phyloP scores from a whole-genome alignment of 2,329 filamentous ascomycete genomes.

The Hysterium pulicare region DNA sequence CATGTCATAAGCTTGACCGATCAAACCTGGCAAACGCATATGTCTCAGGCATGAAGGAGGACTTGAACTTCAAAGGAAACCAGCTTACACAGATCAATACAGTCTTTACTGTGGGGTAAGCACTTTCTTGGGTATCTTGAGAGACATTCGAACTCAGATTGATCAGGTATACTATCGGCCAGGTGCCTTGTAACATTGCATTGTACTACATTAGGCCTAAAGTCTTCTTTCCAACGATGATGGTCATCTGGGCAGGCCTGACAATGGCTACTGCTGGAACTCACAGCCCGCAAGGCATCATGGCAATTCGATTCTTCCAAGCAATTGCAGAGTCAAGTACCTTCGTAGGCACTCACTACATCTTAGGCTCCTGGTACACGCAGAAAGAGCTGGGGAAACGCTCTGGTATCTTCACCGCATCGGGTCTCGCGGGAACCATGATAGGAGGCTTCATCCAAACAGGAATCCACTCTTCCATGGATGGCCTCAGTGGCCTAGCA shows the following conservation, averaged over 20 bases:
- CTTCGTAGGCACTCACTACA: constrained; percentile 58
- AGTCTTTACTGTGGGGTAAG: constrained; percentile 46
- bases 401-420: constrained; percentile 59
- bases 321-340: constrained; percentile 56
- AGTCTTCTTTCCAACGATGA: constrained; percentile 63
- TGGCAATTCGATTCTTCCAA: constrained; percentile 56
- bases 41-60: constrained; percentile 42
- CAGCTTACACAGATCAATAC: constrained; percentile 51
- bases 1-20: constrained; percentile 32
- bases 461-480: constrained; percentile 43
- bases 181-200: constrained; percentile 60
- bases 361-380: constrained; percentile 61
- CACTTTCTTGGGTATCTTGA: not conserved
- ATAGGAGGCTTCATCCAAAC: constrained; percentile 62
- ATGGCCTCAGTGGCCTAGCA: constrained; percentile 49
- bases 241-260: constrained; percentile 61
- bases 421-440: constrained; percentile 59
- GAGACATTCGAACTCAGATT: not conserved
- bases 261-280: constrained; percentile 60
- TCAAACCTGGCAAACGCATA: constrained; percentile 44
- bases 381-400: constrained; percentile 60
- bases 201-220: constrained; percentile 62
- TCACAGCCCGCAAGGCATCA: constrained; percentile 53
- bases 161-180: constrained; percentile 50
- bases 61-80: constrained; percentile 38